Base-by-base conservation (phyloP, 1,284 basidiomycete species). In the Neonothopanus nambi region DNA sequence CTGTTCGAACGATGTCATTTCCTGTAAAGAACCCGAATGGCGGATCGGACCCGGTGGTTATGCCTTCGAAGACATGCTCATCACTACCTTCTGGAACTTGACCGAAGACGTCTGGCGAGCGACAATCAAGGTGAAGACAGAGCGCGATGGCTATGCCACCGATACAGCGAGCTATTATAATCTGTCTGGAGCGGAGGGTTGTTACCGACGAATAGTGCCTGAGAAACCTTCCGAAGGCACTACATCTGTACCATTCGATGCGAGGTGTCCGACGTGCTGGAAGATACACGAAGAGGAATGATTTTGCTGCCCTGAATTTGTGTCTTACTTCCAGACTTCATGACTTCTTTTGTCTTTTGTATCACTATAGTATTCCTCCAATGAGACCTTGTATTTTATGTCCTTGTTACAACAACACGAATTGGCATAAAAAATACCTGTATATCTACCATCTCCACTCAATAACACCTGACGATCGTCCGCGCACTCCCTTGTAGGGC, bases 401-500 rank as follows among this genome's bases (percentile, higher is more conserved):
- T 33, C 30, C 30, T 11, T 9, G 30, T 13, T 13, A 28, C 11
- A 5, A 11, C 26, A 33, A 33, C 30, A n/a, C n/a, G n/a, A n/a
- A n/a, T n/a, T n/a, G n/a, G n/a, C n/a, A n/a, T n/a, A n/a, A n/a
- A 33, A 33, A 33, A 33, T 33, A 28, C 26, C 26, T 11, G 4
- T 37, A 15, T 38, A 37, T 15, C 37, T 51, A 89, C 87, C 85
- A 89, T 59, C 87, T 78, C 84, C 87, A 90, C 65, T 90, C 87
- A 12, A 89, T 70, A 43, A 80, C 76, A n/a, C 84, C 87, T 37
- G 70, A 64, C 12, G 81, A 77, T 44, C 74, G 73, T 36, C 84
- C 82, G 61, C 89, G 72, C 53, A 92, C 85, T 18, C 89, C 90
- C 65, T 94, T 96, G 75, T 91, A 95, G 13, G 84, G 78, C 70